Base-by-base conservation (phyloP, 108 stramenopile genomes). In the Fragilaria crotonensis region DNA sequence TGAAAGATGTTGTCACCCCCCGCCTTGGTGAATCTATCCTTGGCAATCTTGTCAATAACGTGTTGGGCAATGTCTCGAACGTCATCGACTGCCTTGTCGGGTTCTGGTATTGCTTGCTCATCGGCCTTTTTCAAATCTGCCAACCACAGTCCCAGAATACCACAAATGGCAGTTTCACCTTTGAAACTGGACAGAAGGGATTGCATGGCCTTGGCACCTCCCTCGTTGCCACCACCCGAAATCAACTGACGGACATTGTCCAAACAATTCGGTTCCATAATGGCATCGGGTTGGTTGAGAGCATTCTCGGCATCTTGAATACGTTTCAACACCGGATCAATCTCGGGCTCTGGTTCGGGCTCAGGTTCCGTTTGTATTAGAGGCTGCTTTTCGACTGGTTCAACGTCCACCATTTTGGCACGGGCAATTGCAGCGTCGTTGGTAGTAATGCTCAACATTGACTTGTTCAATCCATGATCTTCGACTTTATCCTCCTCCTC, bases 151-250 rank as follows among this genome's bases (percentile, higher is more conserved):
- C 76, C 72, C 50, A 92, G 47, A 9, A 89, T 47, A 26, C 87
- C 90, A 63, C 90, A 92, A 21, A 80, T 76, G 48, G 87, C 83
- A 20, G 90, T 83, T 52, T 81, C 75, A 4, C 84, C 86, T 5
- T 59, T 64, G 48, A 70, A 85, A 30, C 80, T 78, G n/a, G 78
- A 60, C 18, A 82, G 69, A 7, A 92, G 57, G 0, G 78, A 68
- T 41, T 80, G 47, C 57, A 83, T 82, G 19, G 85, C 90, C 48
- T 76, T 64, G 36, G 70, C 45, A 5, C 72, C 47, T 62, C 77
- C 18, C 23, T 23, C 61, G 32, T 75, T 71, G 18, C 74, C 71
- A 33, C 70, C 78, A 30, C 74, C 66, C 2, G 63, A 49, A 0
- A 79, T 67, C 22, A 83, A 60, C 48, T 72, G 63, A 1, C 49